Percentiles rank a stretch among this genome's conserved stretches.
phyloP scores from a whole-genome alignment of 495 filamentous ascomycete species.

The Oidiodendron maius region DNA sequence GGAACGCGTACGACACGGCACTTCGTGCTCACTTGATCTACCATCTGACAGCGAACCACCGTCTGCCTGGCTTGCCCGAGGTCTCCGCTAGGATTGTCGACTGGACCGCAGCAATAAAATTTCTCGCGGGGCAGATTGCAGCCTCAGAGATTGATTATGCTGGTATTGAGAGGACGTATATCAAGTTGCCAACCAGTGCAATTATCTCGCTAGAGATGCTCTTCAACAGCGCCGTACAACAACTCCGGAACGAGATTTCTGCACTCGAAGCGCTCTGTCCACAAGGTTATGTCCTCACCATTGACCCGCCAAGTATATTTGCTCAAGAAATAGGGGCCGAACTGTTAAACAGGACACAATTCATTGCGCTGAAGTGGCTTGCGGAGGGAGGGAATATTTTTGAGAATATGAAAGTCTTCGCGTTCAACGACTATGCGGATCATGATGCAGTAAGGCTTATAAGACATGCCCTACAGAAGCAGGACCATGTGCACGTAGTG shows the following conservation, averaged over 20 bases:
- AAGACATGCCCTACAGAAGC: conserved; percentile 5
- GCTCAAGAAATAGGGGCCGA: conserved; percentile 16
- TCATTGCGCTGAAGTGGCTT: conserved; percentile 13
- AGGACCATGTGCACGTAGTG: conserved; percentile 5
- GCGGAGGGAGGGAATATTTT: conserved; percentile 8
- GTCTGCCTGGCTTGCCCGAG: conserved; percentile 8
- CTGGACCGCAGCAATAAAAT: conserved; percentile 3
- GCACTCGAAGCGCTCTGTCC: conserved; percentile 20
- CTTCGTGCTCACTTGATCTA: conserved; percentile 15
- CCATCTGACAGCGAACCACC: conserved; percentile 6
- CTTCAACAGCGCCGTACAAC: conserved; percentile 15
- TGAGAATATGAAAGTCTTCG: conserved; percentile 16
- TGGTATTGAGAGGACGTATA: conserved; percentile 11
- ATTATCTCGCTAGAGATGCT: conserved; percentile 17
- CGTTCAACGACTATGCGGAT: conserved; percentile 20
- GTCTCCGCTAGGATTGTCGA: conserved; percentile 7
- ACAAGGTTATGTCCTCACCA: conserved; percentile 21
- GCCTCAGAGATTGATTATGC: background rate
- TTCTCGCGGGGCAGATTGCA: conserved; percentile 11
- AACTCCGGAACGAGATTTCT: conserved; percentile 16
- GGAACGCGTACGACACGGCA: conserved; percentile 11
- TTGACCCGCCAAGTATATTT: conserved; percentile 22
- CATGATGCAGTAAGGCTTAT: conserved; percentile 2
- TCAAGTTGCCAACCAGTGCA: background rate
- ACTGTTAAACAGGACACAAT: conserved; percentile 16